A percentile compares a stretch with the other conserved stretches of the same genome.
Conservation (phyloP, 768 basidiomycete genomes). For the Agrocybe praecox region DNA sequence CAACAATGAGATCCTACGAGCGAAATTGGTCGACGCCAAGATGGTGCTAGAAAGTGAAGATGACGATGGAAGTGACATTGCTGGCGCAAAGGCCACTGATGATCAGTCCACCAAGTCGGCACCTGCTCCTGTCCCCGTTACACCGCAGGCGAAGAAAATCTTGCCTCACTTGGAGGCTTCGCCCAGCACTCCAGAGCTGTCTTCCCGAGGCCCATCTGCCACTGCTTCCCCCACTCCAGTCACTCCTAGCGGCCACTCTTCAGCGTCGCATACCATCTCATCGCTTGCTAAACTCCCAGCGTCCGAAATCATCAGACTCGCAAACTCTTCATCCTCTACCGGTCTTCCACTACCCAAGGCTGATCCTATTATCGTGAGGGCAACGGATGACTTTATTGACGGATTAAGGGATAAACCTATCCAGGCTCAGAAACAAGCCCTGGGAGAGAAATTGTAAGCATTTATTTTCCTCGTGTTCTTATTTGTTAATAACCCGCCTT, state of each 20-base stretch:
- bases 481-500: neutral
- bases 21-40: constrained; percentile 82
- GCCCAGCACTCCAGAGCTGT: constrained; percentile 77
- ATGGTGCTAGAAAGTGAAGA: constrained; percentile 77
- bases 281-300: constrained; percentile 77
- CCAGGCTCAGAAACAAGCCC: constrained; percentile 72
- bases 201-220: constrained; percentile 73
- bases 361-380: constrained; percentile 67
- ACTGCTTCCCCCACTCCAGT: constrained; percentile 60
- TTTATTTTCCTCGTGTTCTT: constrained; percentile 8
- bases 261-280: constrained; percentile 59
- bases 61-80: constrained; percentile 42
- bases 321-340: constrained; percentile 47
- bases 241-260: constrained; percentile 11
- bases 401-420: constrained; percentile 54
- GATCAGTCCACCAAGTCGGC: constrained; percentile 26
- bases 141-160: constrained; percentile 67
- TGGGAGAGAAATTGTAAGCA: constrained; percentile 77
- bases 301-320: constrained; percentile 70
- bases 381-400: constrained; percentile 76
- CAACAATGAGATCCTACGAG: constrained; percentile 76
- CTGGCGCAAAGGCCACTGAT: constrained; percentile 21
- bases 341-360: constrained; percentile 67
- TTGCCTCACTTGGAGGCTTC: constrained; percentile 44
- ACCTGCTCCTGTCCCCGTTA: constrained; percentile 44